A percentile compares a stretch with the other conserved stretches of the same genome.
These are phyloP conservation scores for Irpex sp. DNA, from an alignment of 1,284 basidiomycete genomes.

Conservation along the genomic window DNA sequence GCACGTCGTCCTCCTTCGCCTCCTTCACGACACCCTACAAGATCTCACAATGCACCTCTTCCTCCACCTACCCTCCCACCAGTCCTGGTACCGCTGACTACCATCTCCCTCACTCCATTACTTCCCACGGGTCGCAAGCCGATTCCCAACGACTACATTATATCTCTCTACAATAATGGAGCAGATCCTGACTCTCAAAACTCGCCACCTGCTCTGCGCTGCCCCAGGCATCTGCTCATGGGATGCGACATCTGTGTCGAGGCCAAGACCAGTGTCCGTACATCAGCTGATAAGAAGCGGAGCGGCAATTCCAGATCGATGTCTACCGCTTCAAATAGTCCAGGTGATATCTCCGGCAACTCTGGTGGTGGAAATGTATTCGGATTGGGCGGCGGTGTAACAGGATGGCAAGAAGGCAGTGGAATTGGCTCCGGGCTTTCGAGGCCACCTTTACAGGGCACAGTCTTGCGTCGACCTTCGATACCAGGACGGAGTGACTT, in stretches of 20 bases:
- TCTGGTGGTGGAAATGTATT: conserved; percentile 14
- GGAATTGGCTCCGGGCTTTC: conserved; percentile 68
- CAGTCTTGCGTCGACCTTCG: conserved; percentile 46
- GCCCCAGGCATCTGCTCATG: conserved; percentile 67
- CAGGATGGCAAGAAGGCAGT: conserved; percentile 67
- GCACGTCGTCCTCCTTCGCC: conserved; percentile 58
- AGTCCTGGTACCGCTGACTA: conserved; percentile 33
- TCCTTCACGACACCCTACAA: conserved; percentile 11
- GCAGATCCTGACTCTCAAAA: conserved; percentile 60
- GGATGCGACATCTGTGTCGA: conserved; percentile 72
- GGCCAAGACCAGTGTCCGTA: conserved; percentile 32
- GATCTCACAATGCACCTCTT: conserved; percentile 10
- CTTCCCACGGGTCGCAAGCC: conserved; percentile 17
- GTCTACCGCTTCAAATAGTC: conserved; percentile 23
- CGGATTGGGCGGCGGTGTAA: conserved; percentile 46
- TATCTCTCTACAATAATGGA: conserved; percentile 54
- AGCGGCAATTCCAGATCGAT: conserved; percentile 16
- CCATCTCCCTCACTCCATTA: conserved; percentile 30
- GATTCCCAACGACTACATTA: conserved; percentile 40
- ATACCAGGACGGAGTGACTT: conserved; percentile 4
- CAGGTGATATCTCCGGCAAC: conserved; percentile 15
- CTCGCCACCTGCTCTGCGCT: conserved; percentile 60
- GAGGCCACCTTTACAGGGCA: conserved; percentile 49
- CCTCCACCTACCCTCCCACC: conserved; percentile 34
- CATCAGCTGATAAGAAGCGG: conserved; percentile 19